Conservation (phyloP, 148 eudicot species). For the Beta vulgaris region DNA sequence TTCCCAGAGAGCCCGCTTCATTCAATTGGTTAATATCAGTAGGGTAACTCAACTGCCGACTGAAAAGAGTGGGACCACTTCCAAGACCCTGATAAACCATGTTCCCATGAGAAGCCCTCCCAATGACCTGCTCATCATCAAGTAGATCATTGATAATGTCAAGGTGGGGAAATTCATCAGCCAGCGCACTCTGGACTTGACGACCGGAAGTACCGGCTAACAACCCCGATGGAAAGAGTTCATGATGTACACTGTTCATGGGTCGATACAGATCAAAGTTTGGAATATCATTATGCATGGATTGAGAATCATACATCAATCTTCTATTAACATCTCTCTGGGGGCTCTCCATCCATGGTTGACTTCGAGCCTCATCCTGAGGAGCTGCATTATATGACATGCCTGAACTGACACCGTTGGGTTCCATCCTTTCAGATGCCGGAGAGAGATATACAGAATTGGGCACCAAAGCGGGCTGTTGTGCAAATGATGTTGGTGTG, state of each 20-base stretch:
- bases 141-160: constrained; percentile 95
- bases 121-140: constrained; percentile 63
- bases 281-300: constrained; percentile 36
- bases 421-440: constrained; percentile 41
- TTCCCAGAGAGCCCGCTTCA: constrained; percentile 45
- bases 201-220: constrained; percentile 58
- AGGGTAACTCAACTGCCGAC: constrained; percentile 52
- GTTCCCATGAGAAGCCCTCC: constrained; percentile 27
- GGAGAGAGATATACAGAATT: constrained; percentile 38
- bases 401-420: constrained; percentile 34
- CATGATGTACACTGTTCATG: constrained; percentile 34
- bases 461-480: constrained; percentile 41
- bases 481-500: constrained; percentile 43
- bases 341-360: constrained; percentile 50
- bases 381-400: constrained; percentile 44
- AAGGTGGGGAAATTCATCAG: constrained; percentile 93
- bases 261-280: constrained; percentile 43
- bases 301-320: constrained; percentile 37
- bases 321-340: constrained; percentile 48
- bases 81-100: constrained; percentile 38
- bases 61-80: constrained; percentile 41
- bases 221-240: constrained; percentile 38
- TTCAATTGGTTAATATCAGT: constrained; percentile 46
- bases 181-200: constrained; percentile 41
- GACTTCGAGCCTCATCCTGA: constrained; percentile 40